Conservation (phyloP, 768 basidiomycete genomes). For the Rhodotorula babjevae region DNA sequence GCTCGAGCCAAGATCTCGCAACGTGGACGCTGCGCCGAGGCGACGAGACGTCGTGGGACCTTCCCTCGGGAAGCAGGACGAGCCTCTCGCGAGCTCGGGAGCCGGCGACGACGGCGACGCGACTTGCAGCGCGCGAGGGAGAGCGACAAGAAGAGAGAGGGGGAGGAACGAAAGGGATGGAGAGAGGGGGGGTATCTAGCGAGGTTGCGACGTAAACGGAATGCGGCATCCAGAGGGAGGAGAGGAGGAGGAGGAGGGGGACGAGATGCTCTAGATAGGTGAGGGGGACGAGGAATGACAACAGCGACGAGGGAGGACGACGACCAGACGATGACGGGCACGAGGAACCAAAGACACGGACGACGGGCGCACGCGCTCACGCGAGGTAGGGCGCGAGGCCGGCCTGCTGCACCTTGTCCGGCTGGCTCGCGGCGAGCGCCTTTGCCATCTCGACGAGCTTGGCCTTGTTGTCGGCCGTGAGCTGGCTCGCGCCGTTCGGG, state of each 20-base stretch:
- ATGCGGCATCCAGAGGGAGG: constrained; percentile 70
- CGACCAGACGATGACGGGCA: neutral
- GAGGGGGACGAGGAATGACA: neutral
- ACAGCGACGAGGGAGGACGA: neutral
- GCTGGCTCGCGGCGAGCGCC: constrained; percentile 51
- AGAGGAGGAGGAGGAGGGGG: too few relatives aligned
- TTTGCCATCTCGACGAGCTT: constrained; percentile 70
- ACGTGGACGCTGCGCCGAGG: too few relatives aligned
- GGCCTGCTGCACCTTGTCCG: constrained; percentile 36
- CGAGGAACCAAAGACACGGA: neutral
- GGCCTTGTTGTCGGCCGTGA: constrained; percentile 70
- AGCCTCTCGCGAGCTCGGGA: too few relatives aligned
- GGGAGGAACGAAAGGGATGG: too few relatives aligned
- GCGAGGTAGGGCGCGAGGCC: constrained; percentile 29
- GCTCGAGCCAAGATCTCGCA: too few relatives aligned
- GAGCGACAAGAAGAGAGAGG: too few relatives aligned
- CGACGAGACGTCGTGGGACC: too few relatives aligned
- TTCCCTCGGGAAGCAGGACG: too few relatives aligned
- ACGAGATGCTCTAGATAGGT: constrained; percentile 52
- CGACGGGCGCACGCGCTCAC: neutral
- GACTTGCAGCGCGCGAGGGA: too few relatives aligned
- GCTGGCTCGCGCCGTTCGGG: constrained; percentile 58
- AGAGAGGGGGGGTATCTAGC: too few relatives aligned
- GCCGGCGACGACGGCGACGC: too few relatives aligned
- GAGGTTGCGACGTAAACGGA: neutral